Evolutionary conservation across 176 grass and related monocot species (phyloP).

Genomic region (Aegilops bicornis): DNA sequence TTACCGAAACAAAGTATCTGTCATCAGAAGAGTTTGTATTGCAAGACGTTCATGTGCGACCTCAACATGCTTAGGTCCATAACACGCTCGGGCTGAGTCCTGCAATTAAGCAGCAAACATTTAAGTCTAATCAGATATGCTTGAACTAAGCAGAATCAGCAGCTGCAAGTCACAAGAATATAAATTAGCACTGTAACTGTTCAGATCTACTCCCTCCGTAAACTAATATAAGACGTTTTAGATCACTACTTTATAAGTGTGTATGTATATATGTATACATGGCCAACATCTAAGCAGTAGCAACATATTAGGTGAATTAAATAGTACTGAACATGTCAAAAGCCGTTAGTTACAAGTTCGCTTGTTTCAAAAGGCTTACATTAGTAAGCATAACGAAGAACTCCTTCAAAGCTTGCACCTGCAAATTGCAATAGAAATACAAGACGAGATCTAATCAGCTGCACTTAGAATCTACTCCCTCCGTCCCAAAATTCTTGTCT

Average conservation of each 20-base stretch:
- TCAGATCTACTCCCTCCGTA: too few relatives aligned
- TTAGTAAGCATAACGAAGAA: slow-evolving; percentile 90
- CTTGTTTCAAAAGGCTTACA: slow-evolving; percentile 58
- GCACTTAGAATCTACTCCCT: not conserved
- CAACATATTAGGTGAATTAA: not conserved
- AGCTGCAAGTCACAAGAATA: not conserved
- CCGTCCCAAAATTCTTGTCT: too few relatives aligned
- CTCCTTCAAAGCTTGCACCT: slow-evolving; percentile 90
- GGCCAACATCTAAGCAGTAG: slow-evolving; percentile 1
- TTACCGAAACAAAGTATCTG: slow-evolving; percentile 86
- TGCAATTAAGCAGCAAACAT: slow-evolving; percentile 43
- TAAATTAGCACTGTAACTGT: not conserved
- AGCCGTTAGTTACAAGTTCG: not conserved
- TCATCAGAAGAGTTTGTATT: slow-evolving; percentile 91
- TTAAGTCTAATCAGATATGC: slow-evolving; percentile 13
- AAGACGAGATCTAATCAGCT: slow-evolving; percentile 8
- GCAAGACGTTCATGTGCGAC: slow-evolving; percentile 75
- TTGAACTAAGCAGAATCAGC: slow-evolving; percentile 9
- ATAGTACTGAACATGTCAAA: slow-evolving; percentile 14
- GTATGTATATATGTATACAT: not conserved
- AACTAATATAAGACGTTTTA: too few relatives aligned
- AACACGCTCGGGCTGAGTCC: slow-evolving; percentile 92
- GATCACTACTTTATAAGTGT: too few relatives aligned
- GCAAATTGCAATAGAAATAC: slow-evolving; percentile 30
- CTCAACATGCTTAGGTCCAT: slow-evolving; percentile 92